Conservation (phyloP, 495 filamentous ascomycete genomes). For the Penicillium roqueforti region DNA sequence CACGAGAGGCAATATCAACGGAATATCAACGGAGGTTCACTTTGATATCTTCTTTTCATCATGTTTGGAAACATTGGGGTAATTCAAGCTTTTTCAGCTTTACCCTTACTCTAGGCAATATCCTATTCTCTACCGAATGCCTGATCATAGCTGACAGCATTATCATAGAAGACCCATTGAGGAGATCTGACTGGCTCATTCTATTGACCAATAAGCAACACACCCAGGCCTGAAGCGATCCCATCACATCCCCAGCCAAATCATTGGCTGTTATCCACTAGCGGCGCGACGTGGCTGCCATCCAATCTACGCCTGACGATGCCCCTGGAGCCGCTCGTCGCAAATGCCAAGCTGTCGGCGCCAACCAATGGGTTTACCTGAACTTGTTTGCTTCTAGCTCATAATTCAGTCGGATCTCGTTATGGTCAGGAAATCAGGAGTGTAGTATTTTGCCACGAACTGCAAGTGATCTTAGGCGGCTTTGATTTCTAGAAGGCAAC, state of each 20-base stretch:
- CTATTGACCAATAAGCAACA: constrained; percentile 5
- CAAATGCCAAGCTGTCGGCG: constrained; percentile 16
- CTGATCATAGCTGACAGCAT: constrained; percentile 1
- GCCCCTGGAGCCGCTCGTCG: constrained; percentile 24
- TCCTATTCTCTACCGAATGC: neutral
- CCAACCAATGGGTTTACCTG: constrained; percentile 10
- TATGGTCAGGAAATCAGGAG: neutral
- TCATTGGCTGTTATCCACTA: constrained; percentile 21
- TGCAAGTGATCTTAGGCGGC: neutral
- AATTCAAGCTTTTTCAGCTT: neutral
- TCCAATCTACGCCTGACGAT: constrained; percentile 20
- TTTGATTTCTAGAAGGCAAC: neutral
- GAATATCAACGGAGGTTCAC: neutral
- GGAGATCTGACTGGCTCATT: constrained; percentile 5
- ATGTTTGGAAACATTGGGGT: neutral
- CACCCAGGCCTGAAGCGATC: constrained; percentile 1
- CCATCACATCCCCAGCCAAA: constrained; percentile 22
- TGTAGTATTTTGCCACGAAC: neutral
- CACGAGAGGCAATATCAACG: neutral
- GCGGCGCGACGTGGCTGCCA: constrained; percentile 11
- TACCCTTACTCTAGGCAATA: neutral
- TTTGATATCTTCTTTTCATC: neutral
- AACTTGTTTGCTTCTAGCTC: neutral
- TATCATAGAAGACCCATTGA: neutral
- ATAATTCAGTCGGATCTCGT: neutral